Evolutionary conservation across 352 stramenopile genomes (phyloP), one percentile per base, ranked within the genome.

Genomic region (Globisporangium perplexum): DNA sequence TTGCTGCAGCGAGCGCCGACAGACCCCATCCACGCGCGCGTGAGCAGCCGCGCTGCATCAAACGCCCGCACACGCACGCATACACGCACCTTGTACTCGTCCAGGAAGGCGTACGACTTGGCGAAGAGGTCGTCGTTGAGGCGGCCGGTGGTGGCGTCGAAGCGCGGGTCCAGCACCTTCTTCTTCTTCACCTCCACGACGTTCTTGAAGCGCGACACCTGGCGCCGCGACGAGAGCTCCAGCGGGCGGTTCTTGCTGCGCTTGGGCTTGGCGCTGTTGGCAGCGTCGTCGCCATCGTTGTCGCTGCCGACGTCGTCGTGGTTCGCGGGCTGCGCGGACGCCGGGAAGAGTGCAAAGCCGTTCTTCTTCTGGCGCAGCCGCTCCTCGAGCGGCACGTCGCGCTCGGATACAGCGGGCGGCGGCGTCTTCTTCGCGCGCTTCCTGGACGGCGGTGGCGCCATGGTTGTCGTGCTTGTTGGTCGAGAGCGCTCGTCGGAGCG

Each of bases 51-150:
- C 39, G 3, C 17, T 6, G 8, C 20, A 17, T 3, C 23, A 3
- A 26, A 14, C 7, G 1, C 18, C 15, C 24, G 12, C 15, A 38
- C 22, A 30, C 18, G 1, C 43, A 7, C 36, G 14, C 8, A n/a
- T n/a, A n/a, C n/a, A 15, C 50, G 14, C 17, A 83, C 75, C 65
- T 93, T 95, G 63, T 96, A 94, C 14, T 92, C 85, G 44, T 96
- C 80, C 48, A 97, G 45, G 52, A 97, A 97, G 0, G 76, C 70
- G 54, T 97, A 97, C 42, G 84, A 83, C 59, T 95, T 96, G 46
- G 62, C 54, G 60, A 94, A 95, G 28, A 96, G 62, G 45, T 96
- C 85, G 39, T 96, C 85, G 39, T 97, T 96, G 20, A 96, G 62
- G 10, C 90, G 90, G 20, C 86, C 86, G 39, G 72, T 83, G 24